Conservation (phyloP, 2,329 filamentous ascomycete species). For the Sclerotinia subarctica region DNA sequence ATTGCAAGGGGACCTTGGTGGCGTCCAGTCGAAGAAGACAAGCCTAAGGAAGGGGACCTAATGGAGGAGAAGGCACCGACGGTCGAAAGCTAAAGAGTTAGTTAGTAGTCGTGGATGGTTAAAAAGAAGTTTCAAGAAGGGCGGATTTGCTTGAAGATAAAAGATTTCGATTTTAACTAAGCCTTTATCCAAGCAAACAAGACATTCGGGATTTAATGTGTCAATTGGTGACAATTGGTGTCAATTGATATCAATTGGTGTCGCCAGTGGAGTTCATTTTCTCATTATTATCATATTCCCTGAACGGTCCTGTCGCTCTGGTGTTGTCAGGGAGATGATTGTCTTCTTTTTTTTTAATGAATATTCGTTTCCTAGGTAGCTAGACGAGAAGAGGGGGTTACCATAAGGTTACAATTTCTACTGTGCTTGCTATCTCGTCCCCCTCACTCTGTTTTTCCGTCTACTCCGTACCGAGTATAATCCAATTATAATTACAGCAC, state of each 20-base stretch:
- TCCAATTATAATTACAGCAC: not conserved
- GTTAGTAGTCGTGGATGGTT: not conserved
- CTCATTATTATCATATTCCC: slow-evolving; percentile 18
- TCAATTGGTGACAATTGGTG: slow-evolving; percentile 12
- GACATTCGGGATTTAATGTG: slow-evolving; percentile 12
- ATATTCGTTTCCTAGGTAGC: slow-evolving; percentile 8
- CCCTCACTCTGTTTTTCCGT: not conserved
- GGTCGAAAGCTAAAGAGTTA: slow-evolving; percentile 1
- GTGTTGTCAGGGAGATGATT: slow-evolving; percentile 20
- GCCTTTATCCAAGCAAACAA: slow-evolving; percentile 17
- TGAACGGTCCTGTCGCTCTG: slow-evolving; percentile 19
- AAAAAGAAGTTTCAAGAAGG: not conserved
- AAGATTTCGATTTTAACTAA: slow-evolving; percentile 12
- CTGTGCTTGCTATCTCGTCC: not conserved
- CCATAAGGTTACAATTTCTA: not conserved
- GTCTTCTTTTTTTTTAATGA: not conserved
- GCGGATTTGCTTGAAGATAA: slow-evolving; percentile 17
- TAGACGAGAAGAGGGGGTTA: slow-evolving; percentile 5
- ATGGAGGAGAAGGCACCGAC: not conserved
- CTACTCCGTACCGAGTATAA: not conserved
- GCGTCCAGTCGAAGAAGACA: slow-evolving; percentile 10
- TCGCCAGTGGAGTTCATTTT: slow-evolving; percentile 21
- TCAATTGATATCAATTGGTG: slow-evolving; percentile 16
- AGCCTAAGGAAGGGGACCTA: not conserved
- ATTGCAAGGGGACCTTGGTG: slow-evolving; percentile 7